Base-by-base conservation (phyloP, 2,329 filamentous ascomycete species). In the Pestalotiopsis sp. region DNA sequence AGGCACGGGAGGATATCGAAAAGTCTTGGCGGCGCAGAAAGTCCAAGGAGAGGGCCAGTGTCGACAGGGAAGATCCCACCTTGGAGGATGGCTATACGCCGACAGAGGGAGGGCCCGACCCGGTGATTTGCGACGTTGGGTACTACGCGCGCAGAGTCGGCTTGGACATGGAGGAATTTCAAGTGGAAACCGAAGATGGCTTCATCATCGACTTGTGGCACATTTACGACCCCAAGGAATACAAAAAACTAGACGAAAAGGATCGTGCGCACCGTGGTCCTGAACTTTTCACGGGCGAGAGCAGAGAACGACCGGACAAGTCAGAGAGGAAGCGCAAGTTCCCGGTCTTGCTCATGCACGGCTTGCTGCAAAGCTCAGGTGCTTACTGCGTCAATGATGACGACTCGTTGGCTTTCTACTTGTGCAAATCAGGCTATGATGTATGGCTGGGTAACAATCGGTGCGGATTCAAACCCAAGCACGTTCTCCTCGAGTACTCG, bases 361-460 rank as follows among this genome's bases (percentile, higher is more conserved):
- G 95, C 0, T 85, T 98, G 2, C 83, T 98, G 6, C 95, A 98
- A 81, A 95, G 92, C 66, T 89, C 93, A 0, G 95, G 95, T 3
- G 93, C 95, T 0, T 98, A 94, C 77, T 97, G 94, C 79, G 91
- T 91, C 72, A 97, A 95, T 77, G 95, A 97, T 75, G 94, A 97
- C 71, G 90, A 94, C 73, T 95, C 92, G 31, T 86, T 98, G 7
- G 95, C 95, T 0, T 98, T 98, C 80, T 97, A 92, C 82, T 89
- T 98, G 7, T 94, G 93, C 80, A 97, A 97, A 80, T 90, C 92
- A 0, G 95, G 95, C 1, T 98, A 94, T 79, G 95, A 98, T 78
- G 93, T 98, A 52, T 98, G 95, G 95, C 85, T 98, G 17, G 95
- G 95, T 4, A 97, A 97, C 81, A 98, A 97, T 77, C 88, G 95